phyloP scores from a whole-genome alignment of 129 eudicot species.

The Escallonia herrerae region DNA sequence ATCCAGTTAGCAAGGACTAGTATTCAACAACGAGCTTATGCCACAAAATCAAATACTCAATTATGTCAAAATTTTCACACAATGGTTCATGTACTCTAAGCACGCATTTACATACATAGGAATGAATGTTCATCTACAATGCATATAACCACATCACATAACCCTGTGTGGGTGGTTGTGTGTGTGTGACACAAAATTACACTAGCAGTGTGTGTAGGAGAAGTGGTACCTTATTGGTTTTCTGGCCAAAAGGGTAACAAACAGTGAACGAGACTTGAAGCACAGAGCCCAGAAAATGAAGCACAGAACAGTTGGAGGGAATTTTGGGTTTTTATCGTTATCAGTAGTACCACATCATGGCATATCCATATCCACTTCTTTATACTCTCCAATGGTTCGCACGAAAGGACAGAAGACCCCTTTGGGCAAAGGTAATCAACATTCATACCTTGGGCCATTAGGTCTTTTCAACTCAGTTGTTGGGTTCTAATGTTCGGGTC shows the following conservation, averaged over 20 bases:
- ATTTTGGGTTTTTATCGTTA: slow-evolving; percentile 21
- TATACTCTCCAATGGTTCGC: slow-evolving; percentile 16
- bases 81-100: neutral
- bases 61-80: neutral
- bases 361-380: slow-evolving; percentile 32
- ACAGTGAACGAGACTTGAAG: neutral
- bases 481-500: no score
- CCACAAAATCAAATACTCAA: no score
- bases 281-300: slow-evolving; percentile 11
- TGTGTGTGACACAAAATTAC: no score
- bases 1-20: neutral
- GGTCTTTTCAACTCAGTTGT: slow-evolving; percentile 2
- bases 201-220: no score
- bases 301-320: slow-evolving; percentile 10
- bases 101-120: neutral
- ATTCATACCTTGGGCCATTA: no score
- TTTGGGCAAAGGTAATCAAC: slow-evolving; percentile 7
- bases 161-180: no score
- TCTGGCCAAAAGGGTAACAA: slow-evolving; percentile 11
- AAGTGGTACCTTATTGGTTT: slow-evolving; percentile 28
- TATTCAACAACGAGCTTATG: neutral
- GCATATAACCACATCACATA: neutral
- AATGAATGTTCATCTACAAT: neutral
- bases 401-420: slow-evolving; percentile 10
- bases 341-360: slow-evolving; percentile 32